Evolutionary conservation across 306 rosid genomes (phyloP).

Genomic region (Rosa rugosa): DNA sequence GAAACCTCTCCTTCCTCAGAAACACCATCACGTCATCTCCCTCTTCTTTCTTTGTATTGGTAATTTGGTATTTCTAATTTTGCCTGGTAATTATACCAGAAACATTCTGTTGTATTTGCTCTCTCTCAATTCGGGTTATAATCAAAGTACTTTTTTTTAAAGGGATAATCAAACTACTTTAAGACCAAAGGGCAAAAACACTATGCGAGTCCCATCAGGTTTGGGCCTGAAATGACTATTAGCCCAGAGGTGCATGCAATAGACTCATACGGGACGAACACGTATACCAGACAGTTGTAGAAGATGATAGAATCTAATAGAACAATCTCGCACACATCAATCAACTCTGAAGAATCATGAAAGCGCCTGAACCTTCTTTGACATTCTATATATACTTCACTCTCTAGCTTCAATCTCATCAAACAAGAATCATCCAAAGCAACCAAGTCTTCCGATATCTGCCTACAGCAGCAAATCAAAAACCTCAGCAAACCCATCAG

Average conservation of each 20-base stretch:
- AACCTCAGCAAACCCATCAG: neutral
- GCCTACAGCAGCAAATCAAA: neutral
- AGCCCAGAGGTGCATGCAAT: neutral
- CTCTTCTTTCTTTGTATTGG: too few species aligned
- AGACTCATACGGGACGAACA: neutral
- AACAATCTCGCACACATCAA: neutral
- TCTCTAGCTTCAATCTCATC: neutral
- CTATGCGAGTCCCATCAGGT: too few species aligned
- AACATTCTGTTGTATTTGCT: too few species aligned
- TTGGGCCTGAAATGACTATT: constrained; percentile 13
- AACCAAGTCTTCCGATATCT: neutral
- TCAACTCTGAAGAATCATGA: neutral
- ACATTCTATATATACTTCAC: neutral
- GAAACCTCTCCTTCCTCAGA: too few species aligned
- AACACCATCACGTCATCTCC: too few species aligned
- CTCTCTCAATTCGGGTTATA: too few species aligned
- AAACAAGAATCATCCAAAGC: neutral
- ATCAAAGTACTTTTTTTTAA: too few species aligned
- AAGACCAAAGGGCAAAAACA: too few species aligned
- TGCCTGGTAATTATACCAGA: too few species aligned
- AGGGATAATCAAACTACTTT: too few species aligned
- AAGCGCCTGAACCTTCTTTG: constrained; percentile 14
- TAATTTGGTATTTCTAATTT: too few species aligned
- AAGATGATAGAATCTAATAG: neutral
- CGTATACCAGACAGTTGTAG: neutral